Conservation (phyloP, 345 rosid species). For the Arabidopsis thaliana region TAIR10.1 NC_003076.8:25721001-25721500, state of each 20-base stretch:
- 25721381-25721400: no score
- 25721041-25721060: constrained; percentile 8
- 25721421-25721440: no score
- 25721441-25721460: no score
- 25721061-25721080: neutral
- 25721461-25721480: no score
- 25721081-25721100: neutral
- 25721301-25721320: no score
- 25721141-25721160: neutral
- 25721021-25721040: constrained; percentile 3
- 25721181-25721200: neutral
- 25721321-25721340: no score
- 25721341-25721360: no score
- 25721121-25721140: neutral
- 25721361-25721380: no score
- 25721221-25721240: neutral
- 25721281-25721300: neutral
- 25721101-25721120: neutral
- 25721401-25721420: no score
- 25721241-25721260: neutral
- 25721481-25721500: neutral
- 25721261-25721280: neutral
- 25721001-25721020: constrained; percentile 3
- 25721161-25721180: neutral
- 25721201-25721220: neutral